Conservation (phyloP, 2,329 filamentous ascomycete species). For the Colletotrichum karsti region DNA sequence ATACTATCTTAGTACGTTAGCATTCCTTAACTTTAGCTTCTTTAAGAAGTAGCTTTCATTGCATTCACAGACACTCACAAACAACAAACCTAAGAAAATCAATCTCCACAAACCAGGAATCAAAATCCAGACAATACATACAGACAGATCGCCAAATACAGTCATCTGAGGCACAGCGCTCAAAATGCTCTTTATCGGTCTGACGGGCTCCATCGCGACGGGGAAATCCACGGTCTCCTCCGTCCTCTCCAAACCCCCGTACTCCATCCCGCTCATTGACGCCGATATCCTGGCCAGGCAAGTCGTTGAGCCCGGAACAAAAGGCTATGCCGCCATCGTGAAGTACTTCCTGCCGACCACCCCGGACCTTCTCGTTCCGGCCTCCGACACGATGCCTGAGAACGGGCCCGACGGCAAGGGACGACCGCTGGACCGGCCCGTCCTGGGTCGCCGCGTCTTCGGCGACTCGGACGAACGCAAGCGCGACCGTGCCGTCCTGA, state of each 20-base stretch:
- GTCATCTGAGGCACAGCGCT: too few species aligned
- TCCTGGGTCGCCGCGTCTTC: constrained; percentile 86
- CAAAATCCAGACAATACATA: too few species aligned
- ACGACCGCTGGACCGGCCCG: constrained; percentile 83
- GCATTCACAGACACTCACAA: too few species aligned
- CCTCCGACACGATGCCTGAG: constrained; percentile 59
- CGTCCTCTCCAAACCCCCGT: constrained; percentile 80
- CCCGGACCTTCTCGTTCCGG: constrained; percentile 81
- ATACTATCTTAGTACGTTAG: too few species aligned
- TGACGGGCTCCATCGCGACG: constrained; percentile 97
- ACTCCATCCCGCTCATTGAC: constrained; percentile 91
- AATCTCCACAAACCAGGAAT: too few species aligned
- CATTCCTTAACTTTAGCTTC: too few species aligned
- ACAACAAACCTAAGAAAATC: too few species aligned
- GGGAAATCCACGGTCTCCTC: constrained; percentile 96
- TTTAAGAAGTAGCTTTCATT: too few species aligned
- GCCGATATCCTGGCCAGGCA: constrained; percentile 91
- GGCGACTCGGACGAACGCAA: constrained; percentile 76
- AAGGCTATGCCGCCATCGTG: constrained; percentile 85
- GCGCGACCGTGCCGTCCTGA: constrained; percentile 79
- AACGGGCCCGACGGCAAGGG: constrained; percentile 68
- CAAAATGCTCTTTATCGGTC: constrained; percentile 93
- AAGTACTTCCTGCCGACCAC: constrained; percentile 82
- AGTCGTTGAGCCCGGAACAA: constrained; percentile 91
- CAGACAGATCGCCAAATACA: too few species aligned